Percentiles rank a stretch among this genome's conserved stretches.
phyloP scores from a whole-genome alignment of 148 eudicot species.

The Amaranthus palmeri region DNA sequence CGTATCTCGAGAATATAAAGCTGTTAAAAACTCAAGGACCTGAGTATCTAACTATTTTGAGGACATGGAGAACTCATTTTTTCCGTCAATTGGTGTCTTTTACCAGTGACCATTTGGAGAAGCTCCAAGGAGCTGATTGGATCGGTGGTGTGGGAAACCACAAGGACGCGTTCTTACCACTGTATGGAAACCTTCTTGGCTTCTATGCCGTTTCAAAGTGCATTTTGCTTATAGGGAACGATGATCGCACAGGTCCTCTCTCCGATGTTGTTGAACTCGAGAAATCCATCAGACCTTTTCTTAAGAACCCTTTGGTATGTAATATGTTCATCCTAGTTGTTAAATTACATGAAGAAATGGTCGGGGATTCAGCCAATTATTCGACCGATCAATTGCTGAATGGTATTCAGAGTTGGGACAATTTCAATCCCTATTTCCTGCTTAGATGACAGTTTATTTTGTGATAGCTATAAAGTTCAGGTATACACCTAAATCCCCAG shows the following conservation, averaged over 20 bases:
- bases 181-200: conserved; percentile 78
- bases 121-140: conserved; percentile 55
- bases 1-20: conserved; percentile 53
- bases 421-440: conserved; percentile 75
- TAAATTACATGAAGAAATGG: conserved; percentile 43
- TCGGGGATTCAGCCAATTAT: conserved; percentile 24
- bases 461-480: background rate
- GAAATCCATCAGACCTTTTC: conserved; percentile 53
- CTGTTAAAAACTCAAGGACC: conserved; percentile 26
- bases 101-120: conserved; percentile 32
- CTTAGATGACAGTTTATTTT: conserved; percentile 32
- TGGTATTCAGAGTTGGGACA: conserved; percentile 47
- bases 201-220: conserved; percentile 59
- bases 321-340: conserved; percentile 50
- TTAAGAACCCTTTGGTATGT: conserved; percentile 60
- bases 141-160: conserved; percentile 86
- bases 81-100: conserved; percentile 43
- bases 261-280: conserved; percentile 51
- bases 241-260: conserved; percentile 32
- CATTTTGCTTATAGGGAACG: conserved; percentile 34
- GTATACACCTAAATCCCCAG: background rate
- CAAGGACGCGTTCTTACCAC: conserved; percentile 82
- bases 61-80: conserved; percentile 60
- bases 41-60: conserved; percentile 29
- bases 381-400: conserved; percentile 20